These are phyloP conservation scores for Apiospora rasikravindrae DNA, from an alignment of 2,329 filamentous ascomycete species.

Conservation along the genomic window DNA sequence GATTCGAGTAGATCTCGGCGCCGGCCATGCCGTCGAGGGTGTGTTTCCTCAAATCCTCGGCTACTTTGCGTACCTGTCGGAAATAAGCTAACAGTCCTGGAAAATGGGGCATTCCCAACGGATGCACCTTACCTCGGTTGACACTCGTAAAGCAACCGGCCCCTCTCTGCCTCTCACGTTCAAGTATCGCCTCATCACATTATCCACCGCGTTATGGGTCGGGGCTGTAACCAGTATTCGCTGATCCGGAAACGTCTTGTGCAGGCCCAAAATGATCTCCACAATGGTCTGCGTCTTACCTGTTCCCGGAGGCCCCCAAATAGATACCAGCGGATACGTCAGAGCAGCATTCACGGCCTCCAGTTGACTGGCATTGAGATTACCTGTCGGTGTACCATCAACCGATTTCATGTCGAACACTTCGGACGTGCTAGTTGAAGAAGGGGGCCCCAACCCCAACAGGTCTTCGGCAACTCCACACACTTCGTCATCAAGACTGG, in stretches of 20 bases:
- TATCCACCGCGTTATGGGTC: constrained; percentile 52
- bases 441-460: background rate
- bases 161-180: background rate
- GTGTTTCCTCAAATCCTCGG: constrained; percentile 40
- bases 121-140: background rate
- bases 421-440: background rate
- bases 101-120: background rate
- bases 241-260: constrained; percentile 30
- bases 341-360: constrained; percentile 38
- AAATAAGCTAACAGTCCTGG: background rate
- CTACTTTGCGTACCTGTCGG: constrained; percentile 41
- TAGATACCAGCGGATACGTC: constrained; percentile 40
- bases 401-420: background rate
- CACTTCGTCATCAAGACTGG: constrained; percentile 31
- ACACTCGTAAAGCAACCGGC: background rate
- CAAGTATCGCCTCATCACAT: constrained; percentile 45
- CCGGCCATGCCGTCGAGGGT: constrained; percentile 43
- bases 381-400: background rate
- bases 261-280: constrained; percentile 42
- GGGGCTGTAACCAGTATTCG: constrained; percentile 47
- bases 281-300: constrained; percentile 51
- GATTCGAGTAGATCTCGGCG: constrained; percentile 34
- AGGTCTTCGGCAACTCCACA: constrained; percentile 38
- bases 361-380: constrained; percentile 43
- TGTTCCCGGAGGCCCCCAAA: constrained; percentile 52